Base-by-base conservation (phyloP, 2,329 filamentous ascomycete genomes). In the Lojkania enalia region DNA sequence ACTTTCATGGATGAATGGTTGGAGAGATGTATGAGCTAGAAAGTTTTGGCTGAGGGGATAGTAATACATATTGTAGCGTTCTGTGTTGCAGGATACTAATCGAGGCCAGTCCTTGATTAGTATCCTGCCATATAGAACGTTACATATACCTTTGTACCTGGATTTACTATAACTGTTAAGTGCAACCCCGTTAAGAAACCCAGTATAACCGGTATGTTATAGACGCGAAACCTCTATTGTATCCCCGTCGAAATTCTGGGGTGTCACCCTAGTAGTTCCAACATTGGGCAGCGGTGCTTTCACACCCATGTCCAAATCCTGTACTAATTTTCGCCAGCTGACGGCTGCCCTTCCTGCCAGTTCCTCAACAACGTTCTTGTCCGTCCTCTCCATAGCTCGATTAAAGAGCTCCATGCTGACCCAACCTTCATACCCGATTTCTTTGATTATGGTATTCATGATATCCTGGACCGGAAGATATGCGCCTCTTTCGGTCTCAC, bases 361-460 rank as follows among this genome's bases (percentile, higher is more conserved):
- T 45, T 76, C 74, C 60, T 75, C 77, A 0, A 84, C 83, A 11
- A 80, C 75, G 0, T 64, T 68, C 0, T 78, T 69, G 7, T 76
- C 76, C 7, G 69, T 61, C 46, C 84, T 77, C 2, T 75, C 71
- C 74, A 86, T 79, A 19, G 75, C 75, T 23, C 78, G 69, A 56
- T 83, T 81, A 62, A 89, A 90, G 13, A 90, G 69, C 71, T 90
- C 86, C 54, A 87, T 79, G 58, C 83, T 87, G 35, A 88, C 75
- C 81, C 84, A 88, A 2, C 86, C 86, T 42, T 81, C 71, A 54
- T 81, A 90, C 0, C 83, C 83, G 0, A 88, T 72, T 0, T 80
- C 80, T 7, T 83, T 76, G 15, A 88, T 74, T 37, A 90, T 78
- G 0, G 82, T 78, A 29, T 76, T 67, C 0, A 83, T 74, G 15